phyloP scores from a whole-genome alignment of 352 stramenopile genomes.

The Phytopythium mirpurense region DNA sequence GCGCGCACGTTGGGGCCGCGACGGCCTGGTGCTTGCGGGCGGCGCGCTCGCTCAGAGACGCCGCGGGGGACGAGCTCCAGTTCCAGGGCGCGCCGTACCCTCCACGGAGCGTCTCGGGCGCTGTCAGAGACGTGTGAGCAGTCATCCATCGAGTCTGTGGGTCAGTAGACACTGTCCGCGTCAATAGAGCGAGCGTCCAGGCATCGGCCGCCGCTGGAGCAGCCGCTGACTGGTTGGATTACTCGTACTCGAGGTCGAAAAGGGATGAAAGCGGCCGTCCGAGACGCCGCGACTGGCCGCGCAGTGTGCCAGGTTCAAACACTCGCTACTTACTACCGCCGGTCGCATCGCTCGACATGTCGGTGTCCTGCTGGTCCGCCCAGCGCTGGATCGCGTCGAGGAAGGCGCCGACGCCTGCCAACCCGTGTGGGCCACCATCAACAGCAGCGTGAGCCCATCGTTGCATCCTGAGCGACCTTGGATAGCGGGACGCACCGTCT shows the following conservation, averaged over 20 bases:
- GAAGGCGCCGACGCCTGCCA: slow-evolving; percentile 66
- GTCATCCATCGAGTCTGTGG: neutral
- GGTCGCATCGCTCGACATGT: slow-evolving; percentile 17
- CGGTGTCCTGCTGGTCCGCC: slow-evolving; percentile 50
- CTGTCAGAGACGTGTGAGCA: slow-evolving; percentile 2
- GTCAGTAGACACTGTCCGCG: too few species aligned
- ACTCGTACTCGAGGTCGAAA: too few species aligned
- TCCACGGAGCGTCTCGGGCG: slow-evolving; percentile 8
- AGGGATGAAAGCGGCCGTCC: too few species aligned
- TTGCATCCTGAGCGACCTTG: too few species aligned
- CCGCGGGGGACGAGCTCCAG: slow-evolving; percentile 58
- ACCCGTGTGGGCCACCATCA: neutral
- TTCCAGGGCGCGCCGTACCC: slow-evolving; percentile 57
- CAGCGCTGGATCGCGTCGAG: slow-evolving; percentile 74
- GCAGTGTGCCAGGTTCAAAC: too few species aligned
- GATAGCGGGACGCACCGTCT: slow-evolving; percentile 47
- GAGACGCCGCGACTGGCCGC: too few species aligned
- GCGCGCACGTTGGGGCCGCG: slow-evolving; percentile 29
- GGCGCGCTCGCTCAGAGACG: slow-evolving; percentile 29
- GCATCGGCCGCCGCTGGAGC: too few species aligned
- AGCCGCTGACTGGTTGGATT: too few species aligned
- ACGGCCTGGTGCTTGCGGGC: slow-evolving; percentile 38
- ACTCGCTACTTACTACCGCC: neutral
- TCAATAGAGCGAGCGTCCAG: too few species aligned
- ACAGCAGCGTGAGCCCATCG: too few species aligned